phyloP scores from a whole-genome alignment of 495 filamentous ascomycete species.

The Podospora tetraspora region DNA sequence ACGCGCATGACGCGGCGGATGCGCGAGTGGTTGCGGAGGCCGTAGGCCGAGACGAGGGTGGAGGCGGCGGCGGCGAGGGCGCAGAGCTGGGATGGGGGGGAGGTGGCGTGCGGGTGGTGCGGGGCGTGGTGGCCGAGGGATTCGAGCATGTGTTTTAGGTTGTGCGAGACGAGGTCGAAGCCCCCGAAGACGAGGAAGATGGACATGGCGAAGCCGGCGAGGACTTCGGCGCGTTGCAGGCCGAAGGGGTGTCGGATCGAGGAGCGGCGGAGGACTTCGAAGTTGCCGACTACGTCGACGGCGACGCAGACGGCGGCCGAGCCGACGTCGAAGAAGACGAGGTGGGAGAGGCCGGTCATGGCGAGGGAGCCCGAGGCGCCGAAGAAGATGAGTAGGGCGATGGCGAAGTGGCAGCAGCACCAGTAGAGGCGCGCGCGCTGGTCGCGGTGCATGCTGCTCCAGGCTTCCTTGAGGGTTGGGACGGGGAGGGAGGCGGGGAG shows the following conservation, averaged over 20 bases:
- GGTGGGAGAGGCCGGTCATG: conserved; percentile 84
- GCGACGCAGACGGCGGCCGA: conserved; percentile 88
- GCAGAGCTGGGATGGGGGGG: conserved; percentile 30
- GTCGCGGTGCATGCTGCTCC: conserved; percentile 77
- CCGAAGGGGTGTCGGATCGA: conserved; percentile 91
- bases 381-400: conserved; percentile 80
- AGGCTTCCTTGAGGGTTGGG: conserved; percentile 82
- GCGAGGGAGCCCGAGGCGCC: conserved; percentile 81
- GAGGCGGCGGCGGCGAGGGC: conserved; percentile 55
- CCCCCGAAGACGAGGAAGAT: conserved; percentile 94
- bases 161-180: conserved; percentile 88
- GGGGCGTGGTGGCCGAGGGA: conserved; percentile 50
- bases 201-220: conserved; percentile 96
- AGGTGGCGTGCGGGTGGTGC: conserved; percentile 55
- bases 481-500: conserved; percentile 91
- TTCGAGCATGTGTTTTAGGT: conserved; percentile 79
- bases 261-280: conserved; percentile 94
- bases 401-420: conserved; percentile 80
- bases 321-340: conserved; percentile 91
- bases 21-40: conserved; percentile 86
- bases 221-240: conserved; percentile 83
- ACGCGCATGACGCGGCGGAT: conserved; percentile 79
- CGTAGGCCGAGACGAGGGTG: conserved; percentile 81
- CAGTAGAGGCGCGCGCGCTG: conserved; percentile 78
- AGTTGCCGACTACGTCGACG: conserved; percentile 90